Conservation (phyloP, 176 grass and related monocot species). For the Elaeis guineensis region DNA sequence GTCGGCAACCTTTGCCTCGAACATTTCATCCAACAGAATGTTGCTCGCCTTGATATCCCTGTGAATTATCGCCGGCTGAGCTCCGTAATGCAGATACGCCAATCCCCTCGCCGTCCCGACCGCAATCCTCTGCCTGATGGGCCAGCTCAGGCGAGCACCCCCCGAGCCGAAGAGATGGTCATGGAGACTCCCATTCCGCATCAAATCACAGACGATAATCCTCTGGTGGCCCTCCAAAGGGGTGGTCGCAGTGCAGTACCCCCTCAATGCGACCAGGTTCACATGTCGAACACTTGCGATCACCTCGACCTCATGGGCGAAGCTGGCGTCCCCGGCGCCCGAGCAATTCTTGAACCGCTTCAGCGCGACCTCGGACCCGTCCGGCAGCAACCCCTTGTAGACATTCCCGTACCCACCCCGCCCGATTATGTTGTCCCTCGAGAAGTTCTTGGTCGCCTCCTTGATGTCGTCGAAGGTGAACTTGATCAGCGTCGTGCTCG, state of each 20-base stretch:
- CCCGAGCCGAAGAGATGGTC: constrained; percentile 58
- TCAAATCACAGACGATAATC: constrained; percentile 84
- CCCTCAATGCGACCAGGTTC: constrained; percentile 64
- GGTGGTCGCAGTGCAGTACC: constrained; percentile 80
- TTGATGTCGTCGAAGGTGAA: constrained; percentile 87
- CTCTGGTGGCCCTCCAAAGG: constrained; percentile 75
- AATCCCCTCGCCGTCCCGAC: constrained; percentile 68
- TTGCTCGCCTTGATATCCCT: constrained; percentile 96
- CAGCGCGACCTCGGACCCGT: constrained; percentile 51
- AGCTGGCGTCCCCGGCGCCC: constrained; percentile 42
- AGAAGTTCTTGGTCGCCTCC: constrained; percentile 47
- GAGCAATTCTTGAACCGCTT: constrained; percentile 98
- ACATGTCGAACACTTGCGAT: constrained; percentile 87
- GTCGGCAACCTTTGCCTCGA: constrained; percentile 83
- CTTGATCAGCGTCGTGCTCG: constrained; percentile 76
- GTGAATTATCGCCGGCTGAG: constrained; percentile 77
- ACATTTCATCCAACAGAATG: constrained; percentile 68
- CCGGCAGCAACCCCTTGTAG: constrained; percentile 54
- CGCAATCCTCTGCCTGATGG: constrained; percentile 65
- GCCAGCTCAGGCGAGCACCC: constrained; percentile 46
- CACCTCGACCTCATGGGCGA: constrained; percentile 94
- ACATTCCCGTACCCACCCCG: constrained; percentile 80
- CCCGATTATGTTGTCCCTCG: constrained; percentile 57
- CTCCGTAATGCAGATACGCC: constrained; percentile 55
- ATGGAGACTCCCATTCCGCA: constrained; percentile 87